phyloP scores from a whole-genome alignment of 768 basidiomycete genomes.

The Dioszegia aurantiaca region DNA sequence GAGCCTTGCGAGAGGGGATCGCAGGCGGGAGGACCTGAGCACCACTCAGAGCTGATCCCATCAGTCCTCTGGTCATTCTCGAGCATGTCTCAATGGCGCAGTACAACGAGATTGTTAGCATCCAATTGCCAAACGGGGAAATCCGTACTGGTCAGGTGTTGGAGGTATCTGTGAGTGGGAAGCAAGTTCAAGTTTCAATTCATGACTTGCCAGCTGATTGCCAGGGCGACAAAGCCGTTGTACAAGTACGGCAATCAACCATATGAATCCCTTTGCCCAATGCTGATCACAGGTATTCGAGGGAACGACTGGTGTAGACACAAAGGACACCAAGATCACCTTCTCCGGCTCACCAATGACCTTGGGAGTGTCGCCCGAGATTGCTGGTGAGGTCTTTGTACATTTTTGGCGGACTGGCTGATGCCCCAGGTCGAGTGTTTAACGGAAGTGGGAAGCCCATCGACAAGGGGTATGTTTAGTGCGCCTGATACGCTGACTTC shows the following conservation, averaged over 20 bases:
- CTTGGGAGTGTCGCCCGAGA: constrained; percentile 86
- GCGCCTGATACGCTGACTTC: neutral
- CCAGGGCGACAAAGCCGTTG: constrained; percentile 96
- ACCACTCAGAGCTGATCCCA: constrained; percentile 5
- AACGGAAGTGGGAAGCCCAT: constrained; percentile 98
- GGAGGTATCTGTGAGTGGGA: constrained; percentile 60
- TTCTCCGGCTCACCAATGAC: constrained; percentile 99
- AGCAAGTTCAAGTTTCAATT: neutral
- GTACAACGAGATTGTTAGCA: constrained; percentile 95
- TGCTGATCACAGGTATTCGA: constrained; percentile 68
- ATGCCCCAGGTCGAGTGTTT: constrained; percentile 98
- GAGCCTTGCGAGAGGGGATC: too few species aligned
- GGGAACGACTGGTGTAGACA: constrained; percentile 95
- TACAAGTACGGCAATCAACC: constrained; percentile 58
- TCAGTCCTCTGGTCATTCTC: constrained; percentile 86
- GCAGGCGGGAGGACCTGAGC: too few species aligned
- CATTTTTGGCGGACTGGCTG: neutral
- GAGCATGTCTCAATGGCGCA: constrained; percentile 98
- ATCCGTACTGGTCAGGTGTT: constrained; percentile 95
- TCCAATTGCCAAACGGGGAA: constrained; percentile 91
- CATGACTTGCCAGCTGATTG: neutral
- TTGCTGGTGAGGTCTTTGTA: constrained; percentile 4
- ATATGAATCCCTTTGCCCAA: neutral
- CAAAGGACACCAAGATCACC: constrained; percentile 94
- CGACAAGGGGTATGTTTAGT: constrained; percentile 66